These are phyloP conservation scores for Hysterangium stoloniferum DNA, from an alignment of 768 basidiomycete species.

Conservation along the genomic window DNA sequence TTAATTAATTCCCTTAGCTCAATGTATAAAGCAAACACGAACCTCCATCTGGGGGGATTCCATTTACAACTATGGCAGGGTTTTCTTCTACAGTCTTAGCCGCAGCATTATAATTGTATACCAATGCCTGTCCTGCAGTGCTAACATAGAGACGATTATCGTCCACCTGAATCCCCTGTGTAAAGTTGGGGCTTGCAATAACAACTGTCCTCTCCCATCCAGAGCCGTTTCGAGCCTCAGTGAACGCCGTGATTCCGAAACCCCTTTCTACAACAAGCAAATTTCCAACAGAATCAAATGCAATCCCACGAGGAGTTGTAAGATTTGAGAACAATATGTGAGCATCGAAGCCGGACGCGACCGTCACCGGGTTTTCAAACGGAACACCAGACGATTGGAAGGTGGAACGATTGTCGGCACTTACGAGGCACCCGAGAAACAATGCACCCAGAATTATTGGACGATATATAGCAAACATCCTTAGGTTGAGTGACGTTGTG, in stretches of 20 bases:
- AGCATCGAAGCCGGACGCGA: constrained; percentile 29
- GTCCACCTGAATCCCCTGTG: constrained; percentile 37
- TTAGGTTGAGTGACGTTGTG: too few species aligned
- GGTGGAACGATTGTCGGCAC: too few species aligned
- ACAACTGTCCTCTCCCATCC: constrained; percentile 33
- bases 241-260: constrained; percentile 34
- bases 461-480: too few species aligned
- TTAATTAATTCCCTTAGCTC: background rate
- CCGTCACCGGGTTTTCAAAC: constrained; percentile 14
- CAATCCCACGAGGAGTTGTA: constrained; percentile 34
- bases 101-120: constrained; percentile 30
- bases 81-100: constrained; percentile 22
- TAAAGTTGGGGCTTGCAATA: constrained; percentile 28
- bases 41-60: constrained; percentile 36
- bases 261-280: constrained; percentile 38
- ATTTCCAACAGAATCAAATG: constrained; percentile 31
- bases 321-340: constrained; percentile 34
- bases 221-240: constrained; percentile 18
- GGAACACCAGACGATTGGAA: constrained; percentile 1
- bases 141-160: constrained; percentile 31
- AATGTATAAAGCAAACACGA: constrained; percentile 9
- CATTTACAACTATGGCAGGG: constrained; percentile 21
- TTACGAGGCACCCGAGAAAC: too few species aligned
- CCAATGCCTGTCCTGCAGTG: constrained; percentile 28
- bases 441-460: too few species aligned